These are phyloP conservation scores for Cornus controversa DNA, from an alignment of 148 eudicot species.

Conservation along the genomic window DNA sequence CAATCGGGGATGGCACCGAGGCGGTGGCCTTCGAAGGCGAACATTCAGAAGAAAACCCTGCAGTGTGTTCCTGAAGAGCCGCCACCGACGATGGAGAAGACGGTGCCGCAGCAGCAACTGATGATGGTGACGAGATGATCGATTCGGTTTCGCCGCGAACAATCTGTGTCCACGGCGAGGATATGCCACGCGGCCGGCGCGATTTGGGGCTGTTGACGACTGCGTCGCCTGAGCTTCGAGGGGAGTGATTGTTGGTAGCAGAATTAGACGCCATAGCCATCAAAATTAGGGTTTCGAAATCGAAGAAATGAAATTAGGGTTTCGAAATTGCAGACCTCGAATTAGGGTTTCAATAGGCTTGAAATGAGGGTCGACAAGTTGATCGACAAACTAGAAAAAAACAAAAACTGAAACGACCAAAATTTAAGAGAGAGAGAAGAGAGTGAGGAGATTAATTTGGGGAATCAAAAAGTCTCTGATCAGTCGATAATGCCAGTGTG, in stretches of 20 bases:
- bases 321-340: conserved; percentile 11
- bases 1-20: neutral
- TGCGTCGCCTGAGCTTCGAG: conserved; percentile 1
- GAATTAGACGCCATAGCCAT: conserved; percentile 40
- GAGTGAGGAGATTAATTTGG: neutral
- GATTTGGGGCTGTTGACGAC: conserved; percentile 18
- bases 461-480: neutral
- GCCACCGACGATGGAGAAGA: conserved; percentile 9
- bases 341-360: conserved; percentile 4
- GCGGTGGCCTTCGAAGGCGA: conserved; percentile 2
- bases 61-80: conserved; percentile 4
- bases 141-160: conserved; percentile 42
- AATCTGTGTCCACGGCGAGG: conserved; percentile 48
- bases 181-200: conserved; percentile 18
- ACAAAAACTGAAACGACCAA: conserved; percentile 9
- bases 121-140: conserved; percentile 16
- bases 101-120: conserved; percentile 9
- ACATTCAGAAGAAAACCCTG: conserved; percentile 4
- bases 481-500: neutral
- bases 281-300: neutral
- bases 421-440: conserved; percentile 7
- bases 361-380: neutral
- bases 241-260: conserved; percentile 14
- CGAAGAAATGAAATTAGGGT: conserved; percentile 20
- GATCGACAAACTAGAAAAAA: conserved; percentile 4